Evolutionary conservation across 345 rosid genomes (phyloP), one percentile per base, ranked within the genome.

Genomic region (Camelina sativa): DNA sequence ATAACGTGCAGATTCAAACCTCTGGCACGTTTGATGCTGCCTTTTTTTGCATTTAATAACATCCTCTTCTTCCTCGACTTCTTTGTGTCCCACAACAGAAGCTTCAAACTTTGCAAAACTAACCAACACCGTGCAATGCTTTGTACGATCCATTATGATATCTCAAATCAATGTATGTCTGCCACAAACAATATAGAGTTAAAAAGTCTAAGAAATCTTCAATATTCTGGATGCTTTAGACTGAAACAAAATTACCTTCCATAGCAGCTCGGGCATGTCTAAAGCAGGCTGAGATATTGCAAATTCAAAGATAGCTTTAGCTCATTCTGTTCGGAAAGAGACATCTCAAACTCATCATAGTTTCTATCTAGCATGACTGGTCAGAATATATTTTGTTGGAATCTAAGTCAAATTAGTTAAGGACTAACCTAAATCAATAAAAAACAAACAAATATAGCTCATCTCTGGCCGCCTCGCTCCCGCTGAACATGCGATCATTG

Each of bases 51-150:
- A 16, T 44, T 44, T 7, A 44, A 6, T 44, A 44, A 3, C 17
- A 44, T 13, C 48, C 13, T 44, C 48, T 13, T 23, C 25, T 12
- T 44, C 48, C 16, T 15, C 50, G 19, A n/a, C 51, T 46, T 46
- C 19, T 15, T 46, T 46, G 1, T 46, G 9, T 77, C 83, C 54
- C 71, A 20, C 20, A 84, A 5, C 84, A 75, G 90, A 76, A 12
- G 84, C 88, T 82, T 91, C 92, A 72, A 87, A 91, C 72, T 88
- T 87, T 0, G 89, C 91, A 81, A 74, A 91, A 59, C 88, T 89
- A n/a, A 89, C 74, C 97, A 91, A 91, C 28, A 89, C 94, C 76
- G 87, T 91, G 73, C 85, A 66, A 71, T 89, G 94, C 74, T 87
- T 86, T 9, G 89, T 91, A 15, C 94, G 84, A 64, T 15, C 19